phyloP scores from a whole-genome alignment of 352 stramenopile genomes.

The Globisporangium uncinulatum region DNA sequence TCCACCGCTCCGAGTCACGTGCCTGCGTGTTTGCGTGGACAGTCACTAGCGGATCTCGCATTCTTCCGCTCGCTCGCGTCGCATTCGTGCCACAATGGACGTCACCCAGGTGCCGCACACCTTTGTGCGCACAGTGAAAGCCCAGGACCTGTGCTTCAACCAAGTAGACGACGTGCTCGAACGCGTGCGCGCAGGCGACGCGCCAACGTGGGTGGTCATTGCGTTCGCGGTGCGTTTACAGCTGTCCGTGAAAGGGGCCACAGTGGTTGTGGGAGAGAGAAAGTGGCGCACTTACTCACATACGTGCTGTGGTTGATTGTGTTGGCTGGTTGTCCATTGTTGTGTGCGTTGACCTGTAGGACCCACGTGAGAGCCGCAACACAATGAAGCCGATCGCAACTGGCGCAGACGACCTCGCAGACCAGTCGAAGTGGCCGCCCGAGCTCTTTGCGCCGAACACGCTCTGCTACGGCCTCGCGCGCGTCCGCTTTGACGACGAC shows the following conservation, averaged over 20 bases:
- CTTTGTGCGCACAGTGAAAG: constrained; percentile 80
- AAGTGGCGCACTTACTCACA: background rate
- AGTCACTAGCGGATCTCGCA: too few species aligned
- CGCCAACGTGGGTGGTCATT: constrained; percentile 70
- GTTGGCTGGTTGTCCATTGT: background rate
- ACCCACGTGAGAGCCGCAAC: constrained; percentile 73
- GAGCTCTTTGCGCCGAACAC: constrained; percentile 75
- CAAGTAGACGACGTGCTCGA: constrained; percentile 70
- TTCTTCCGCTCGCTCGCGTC: too few species aligned
- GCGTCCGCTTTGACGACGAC: constrained; percentile 62
- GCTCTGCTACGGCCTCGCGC: constrained; percentile 79
- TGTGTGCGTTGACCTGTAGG: constrained; percentile 21
- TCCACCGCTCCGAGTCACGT: background rate
- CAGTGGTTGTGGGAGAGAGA: background rate
- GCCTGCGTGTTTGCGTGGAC: too few species aligned
- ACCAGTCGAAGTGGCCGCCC: constrained; percentile 61
- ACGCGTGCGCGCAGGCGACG: constrained; percentile 56
- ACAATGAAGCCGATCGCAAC: constrained; percentile 70
- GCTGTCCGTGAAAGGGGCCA: background rate
- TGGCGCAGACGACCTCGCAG: constrained; percentile 59
- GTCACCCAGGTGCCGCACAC: constrained; percentile 62
- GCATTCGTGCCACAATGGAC: constrained; percentile 17
- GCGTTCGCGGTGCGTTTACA: constrained; percentile 54
- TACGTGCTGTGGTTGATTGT: background rate
- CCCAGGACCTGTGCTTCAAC: constrained; percentile 70